These are phyloP conservation scores for Trypanosomatidae sp. DNA, from an alignment of 208 protist genomes.

Conservation along the genomic window DNA sequence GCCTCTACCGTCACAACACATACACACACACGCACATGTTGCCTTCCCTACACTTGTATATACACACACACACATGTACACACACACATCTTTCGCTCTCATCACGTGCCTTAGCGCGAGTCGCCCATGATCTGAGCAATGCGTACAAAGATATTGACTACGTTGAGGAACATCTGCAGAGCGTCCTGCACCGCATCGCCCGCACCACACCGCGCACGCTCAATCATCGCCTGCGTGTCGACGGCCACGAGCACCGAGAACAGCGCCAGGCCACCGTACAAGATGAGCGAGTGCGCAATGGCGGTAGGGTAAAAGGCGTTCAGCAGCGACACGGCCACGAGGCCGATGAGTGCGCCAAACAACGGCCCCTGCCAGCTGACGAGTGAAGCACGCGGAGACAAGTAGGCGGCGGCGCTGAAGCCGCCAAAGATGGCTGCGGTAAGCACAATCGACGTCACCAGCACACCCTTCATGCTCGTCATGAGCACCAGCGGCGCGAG, in stretches of 20 bases:
- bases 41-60: neutral
- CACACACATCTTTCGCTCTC: neutral
- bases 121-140: constrained; percentile 77
- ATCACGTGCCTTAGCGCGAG: constrained; percentile 7
- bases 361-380: constrained; percentile 78
- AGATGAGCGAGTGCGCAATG: constrained; percentile 69
- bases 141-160: constrained; percentile 83
- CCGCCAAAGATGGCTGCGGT: constrained; percentile 75
- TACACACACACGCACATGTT: neutral
- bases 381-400: constrained; percentile 62
- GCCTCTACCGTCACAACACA: no score
- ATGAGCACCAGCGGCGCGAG: constrained; percentile 62
- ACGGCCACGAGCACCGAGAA: constrained; percentile 72
- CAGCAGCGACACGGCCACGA: constrained; percentile 69
- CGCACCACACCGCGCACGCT: constrained; percentile 67
- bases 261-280: constrained; percentile 80
- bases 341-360: constrained; percentile 71
- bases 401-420: constrained; percentile 75
- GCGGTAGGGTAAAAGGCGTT: constrained; percentile 82
- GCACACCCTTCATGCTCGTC: constrained; percentile 64
- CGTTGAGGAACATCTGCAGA: constrained; percentile 72
- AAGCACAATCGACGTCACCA: constrained; percentile 62
- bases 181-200: constrained; percentile 78
- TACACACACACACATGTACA: neutral
- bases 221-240: constrained; percentile 86